These are phyloP conservation scores for Rostrohypoxylon terebratum DNA, from an alignment of 495 filamentous ascomycete species.

Conservation along the genomic window DNA sequence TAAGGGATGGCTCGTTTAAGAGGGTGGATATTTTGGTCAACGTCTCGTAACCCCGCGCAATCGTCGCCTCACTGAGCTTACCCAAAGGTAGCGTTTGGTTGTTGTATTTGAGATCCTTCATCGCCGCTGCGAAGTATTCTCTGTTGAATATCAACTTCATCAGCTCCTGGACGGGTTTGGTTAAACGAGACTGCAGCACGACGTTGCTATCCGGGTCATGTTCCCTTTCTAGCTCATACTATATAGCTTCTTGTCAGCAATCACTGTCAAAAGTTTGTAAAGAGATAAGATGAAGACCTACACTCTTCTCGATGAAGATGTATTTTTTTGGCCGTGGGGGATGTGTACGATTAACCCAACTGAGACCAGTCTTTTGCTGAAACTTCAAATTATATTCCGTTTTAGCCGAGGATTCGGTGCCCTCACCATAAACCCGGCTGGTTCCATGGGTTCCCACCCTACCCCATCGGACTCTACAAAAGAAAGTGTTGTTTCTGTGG, in stretches of 20 bases:
- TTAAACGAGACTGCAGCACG: conserved; percentile 64
- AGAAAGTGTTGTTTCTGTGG: conserved; percentile 49
- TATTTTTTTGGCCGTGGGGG: conserved; percentile 75
- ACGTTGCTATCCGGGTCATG: conserved; percentile 49
- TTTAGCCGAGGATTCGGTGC: conserved; percentile 60
- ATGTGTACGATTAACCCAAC: conserved; percentile 72
- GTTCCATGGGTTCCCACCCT: conserved; percentile 81
- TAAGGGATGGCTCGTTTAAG: conserved; percentile 60
- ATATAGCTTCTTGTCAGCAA: conserved; percentile 9
- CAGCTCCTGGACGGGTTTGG: conserved; percentile 69
- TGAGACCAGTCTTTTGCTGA: conserved; percentile 77
- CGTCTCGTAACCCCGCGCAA: conserved; percentile 74
- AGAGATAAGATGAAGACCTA: conserved; percentile 13
- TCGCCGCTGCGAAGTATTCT: conserved; percentile 70
- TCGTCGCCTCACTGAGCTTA: conserved; percentile 81
- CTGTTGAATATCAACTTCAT: conserved; percentile 87
- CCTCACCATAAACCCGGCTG: conserved; percentile 58
- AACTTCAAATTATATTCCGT: conserved; percentile 76
- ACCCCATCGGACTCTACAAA: conserved; percentile 80
- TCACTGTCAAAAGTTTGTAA: conserved; percentile 39
- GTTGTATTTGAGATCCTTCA: conserved; percentile 80
- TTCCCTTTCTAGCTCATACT: conserved; percentile 72
- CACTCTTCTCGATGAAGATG: conserved; percentile 74
- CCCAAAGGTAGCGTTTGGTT: conserved; percentile 82
- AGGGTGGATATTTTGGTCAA: conserved; percentile 79